Base-by-base conservation (phyloP, 129 eudicot species). In the Artemisia annua region DNA sequence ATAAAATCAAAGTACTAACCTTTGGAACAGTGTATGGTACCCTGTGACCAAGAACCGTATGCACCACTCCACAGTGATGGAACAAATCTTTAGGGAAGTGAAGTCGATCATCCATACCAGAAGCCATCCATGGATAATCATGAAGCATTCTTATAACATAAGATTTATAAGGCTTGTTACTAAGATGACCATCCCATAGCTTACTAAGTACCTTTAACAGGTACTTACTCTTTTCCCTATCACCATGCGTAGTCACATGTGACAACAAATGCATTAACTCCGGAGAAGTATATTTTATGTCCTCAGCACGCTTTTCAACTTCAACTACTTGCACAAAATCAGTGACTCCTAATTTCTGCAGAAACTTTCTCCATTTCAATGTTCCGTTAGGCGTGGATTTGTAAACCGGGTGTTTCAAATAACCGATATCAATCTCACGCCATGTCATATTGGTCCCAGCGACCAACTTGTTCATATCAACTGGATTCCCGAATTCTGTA, bases 261-360 rank as follows among this genome's bases (percentile, higher is more conserved):
- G 88, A 82, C 44, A 89, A 39, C 46, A 39, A 39, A 39, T 39
- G 19, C 46, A 10, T 72, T 55, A 87, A 66, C 76, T 89, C 96
- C 17, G 71, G 66, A 70, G 93, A 87, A 51, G 81, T 90, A 91
- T 89, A 89, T 46, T 79, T 80, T 53, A 48, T 43, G 74, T 22
- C 59, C 63, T 74, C 61, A 70, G 70, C 57, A 14, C 20, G 17
- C 71, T 82, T 89, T 79, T 82, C 86, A 53, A 72, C 46, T 39
- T 39, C 46, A 75, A 78, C 66, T 53, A 84, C 66, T 64, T 82
- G 76, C 46, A 86, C 89, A 71, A 89, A 89, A 67, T 89, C 96
- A 43, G 87, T 84, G 55, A 86, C 78, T 9, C 96, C 92, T 66
- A 89, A 48, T 24, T 89, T 87, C 80, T 71, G 80, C 54, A 89